Base-by-base conservation (phyloP, 805 yeast genomes). In the Blastobotrys attinorum region DNA sequence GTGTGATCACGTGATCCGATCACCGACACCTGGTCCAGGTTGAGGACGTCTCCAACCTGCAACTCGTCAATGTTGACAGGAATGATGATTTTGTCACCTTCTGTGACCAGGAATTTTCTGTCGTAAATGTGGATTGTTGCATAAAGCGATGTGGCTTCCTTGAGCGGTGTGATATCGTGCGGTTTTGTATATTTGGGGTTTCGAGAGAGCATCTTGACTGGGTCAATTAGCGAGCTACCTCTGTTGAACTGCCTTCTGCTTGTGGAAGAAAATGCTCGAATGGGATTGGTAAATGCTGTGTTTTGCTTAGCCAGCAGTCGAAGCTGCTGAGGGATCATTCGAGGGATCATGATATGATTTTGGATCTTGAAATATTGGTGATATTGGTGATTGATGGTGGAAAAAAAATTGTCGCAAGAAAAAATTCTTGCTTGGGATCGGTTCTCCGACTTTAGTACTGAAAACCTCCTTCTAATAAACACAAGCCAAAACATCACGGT, bases 1-100 rank as follows among this genome's bases (percentile, higher is more conserved):
- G 88, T 87, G 66, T 75, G 83, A 59, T 86, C 82, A 39, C 95
- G 79, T 6, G 94, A 80, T 2, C 98, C 98, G 22, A 92, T 64
- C 8, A 87, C 79, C 13, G 81, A 75, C 29, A 90, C 88, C 54
- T 87, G 81, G 49, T 76, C 77, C 59, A 92, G 73, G 39, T 71
- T 66, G 41, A 92, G 68, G n/a, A 71, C 70, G 62, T 89, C 96
- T 16, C 99, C 98, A 3, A 90, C 80, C 42, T 79, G 72, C 8
- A 82, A 92, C 43, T 77, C 75, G 55, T 79, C 81, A 69, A 92
- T 59, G 50, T 78, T 75, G 63, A 76, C 89, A 2, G 97, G 96
- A 32, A 92, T 64, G 20, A 79, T 73, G 42, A 92, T 75, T 51
- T 72, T 75, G 62, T 92, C 99, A 18, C 99, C 99, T 52, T 81